Percentiles rank a stretch among this genome's conserved stretches.
phyloP scores from a whole-genome alignment of 306 rosid genomes.

The Hippophae gyantsensis region DNA sequence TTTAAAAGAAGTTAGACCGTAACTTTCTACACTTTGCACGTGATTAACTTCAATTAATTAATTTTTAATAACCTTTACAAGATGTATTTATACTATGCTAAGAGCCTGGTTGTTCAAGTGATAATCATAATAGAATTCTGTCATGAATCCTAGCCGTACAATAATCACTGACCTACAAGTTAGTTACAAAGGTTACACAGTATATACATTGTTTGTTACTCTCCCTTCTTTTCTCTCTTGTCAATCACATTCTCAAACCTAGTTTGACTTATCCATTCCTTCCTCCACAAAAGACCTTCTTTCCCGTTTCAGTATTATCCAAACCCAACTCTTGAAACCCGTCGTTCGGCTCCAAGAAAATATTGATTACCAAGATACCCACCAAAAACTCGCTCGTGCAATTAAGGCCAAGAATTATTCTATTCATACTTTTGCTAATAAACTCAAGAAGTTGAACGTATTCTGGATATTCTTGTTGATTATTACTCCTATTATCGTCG shows the following conservation, averaged over 20 bases:
- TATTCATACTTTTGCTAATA: slow-evolving; percentile 61
- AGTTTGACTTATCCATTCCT: slow-evolving; percentile 36
- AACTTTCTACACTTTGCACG: no score
- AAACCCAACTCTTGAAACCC: slow-evolving; percentile 75
- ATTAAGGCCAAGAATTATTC: slow-evolving; percentile 46
- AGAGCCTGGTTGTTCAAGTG: no score
- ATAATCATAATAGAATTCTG: no score
- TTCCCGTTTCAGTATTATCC: slow-evolving; percentile 50
- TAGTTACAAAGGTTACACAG: no score
- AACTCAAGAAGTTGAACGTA: slow-evolving; percentile 74
- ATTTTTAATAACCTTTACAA: no score
- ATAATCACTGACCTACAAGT: no score
- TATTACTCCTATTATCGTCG: slow-evolving; percentile 68
- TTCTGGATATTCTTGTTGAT: slow-evolving; percentile 75
- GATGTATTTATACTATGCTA: no score
- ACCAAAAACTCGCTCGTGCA: slow-evolving; percentile 58
- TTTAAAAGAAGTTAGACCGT: no score
- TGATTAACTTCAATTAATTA: no score
- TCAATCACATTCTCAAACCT: slow-evolving; percentile 33
- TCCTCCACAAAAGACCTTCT: slow-evolving; percentile 63
- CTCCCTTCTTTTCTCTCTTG: slow-evolving; percentile 67
- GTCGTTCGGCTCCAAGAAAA: slow-evolving; percentile 88
- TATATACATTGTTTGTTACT: slow-evolving; percentile 3
- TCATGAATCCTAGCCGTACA: no score
- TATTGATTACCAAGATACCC: slow-evolving; percentile 73